A percentile compares a stretch with the other conserved stretches of the same genome.
Evolutionary conservation across 1,284 basidiomycete genomes (phyloP).

Genomic region (Ustilago shanxiensis): DNA sequence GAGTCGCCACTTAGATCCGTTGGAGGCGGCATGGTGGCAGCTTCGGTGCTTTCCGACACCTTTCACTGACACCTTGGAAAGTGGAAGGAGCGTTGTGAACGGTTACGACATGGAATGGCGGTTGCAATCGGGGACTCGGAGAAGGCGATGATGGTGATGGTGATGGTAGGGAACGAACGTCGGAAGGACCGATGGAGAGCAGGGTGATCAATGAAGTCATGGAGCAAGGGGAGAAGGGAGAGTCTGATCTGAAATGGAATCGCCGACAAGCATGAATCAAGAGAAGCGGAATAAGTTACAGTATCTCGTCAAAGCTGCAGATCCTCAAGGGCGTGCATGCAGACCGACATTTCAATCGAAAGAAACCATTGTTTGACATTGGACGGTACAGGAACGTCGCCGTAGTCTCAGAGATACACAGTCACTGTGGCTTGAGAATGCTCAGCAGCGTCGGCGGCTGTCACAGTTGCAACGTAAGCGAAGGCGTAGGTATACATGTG

Average conservation of each 20-base stretch:
- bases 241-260: background rate
- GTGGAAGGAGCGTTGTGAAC: constrained; percentile 7
- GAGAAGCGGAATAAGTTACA: constrained; percentile 3
- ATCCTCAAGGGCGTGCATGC: too few relatives aligned
- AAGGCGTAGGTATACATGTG: constrained; percentile 5
- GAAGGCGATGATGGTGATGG: background rate
- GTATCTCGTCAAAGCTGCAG: too few relatives aligned
- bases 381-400: background rate
- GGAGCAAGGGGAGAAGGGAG: background rate
- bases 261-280: constrained; percentile 3
- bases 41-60: constrained; percentile 3
- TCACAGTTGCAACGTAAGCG: too few relatives aligned
- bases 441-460: background rate
- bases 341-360: too few relatives aligned
- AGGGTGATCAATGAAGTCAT: background rate
- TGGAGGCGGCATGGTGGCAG: constrained; percentile 23
- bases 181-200: background rate
- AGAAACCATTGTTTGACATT: too few relatives aligned
- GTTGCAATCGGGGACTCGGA: background rate
- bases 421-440: background rate
- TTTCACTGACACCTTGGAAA: constrained; percentile 10
- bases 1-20: background rate
- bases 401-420: too few relatives aligned
- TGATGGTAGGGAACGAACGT: background rate
- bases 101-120: constrained; percentile 21